Evolutionary conservation across 2,329 filamentous ascomycete genomes (phyloP).

Genomic region (Clonostachys solani): DNA sequence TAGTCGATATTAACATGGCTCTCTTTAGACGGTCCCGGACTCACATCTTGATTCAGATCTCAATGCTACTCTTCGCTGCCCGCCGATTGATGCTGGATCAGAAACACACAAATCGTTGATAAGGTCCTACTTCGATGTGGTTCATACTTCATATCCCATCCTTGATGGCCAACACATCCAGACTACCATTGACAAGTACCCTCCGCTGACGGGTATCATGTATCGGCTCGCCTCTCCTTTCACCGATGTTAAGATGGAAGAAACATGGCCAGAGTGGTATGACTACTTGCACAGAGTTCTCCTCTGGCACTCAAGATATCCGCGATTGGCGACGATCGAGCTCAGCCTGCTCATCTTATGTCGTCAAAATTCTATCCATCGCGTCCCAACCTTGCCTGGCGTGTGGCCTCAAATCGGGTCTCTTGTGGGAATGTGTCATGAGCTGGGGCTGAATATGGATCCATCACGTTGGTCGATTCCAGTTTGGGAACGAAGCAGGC

Average conservation of each 20-base stretch:
- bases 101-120: not conserved
- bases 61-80: not conserved
- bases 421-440: not conserved
- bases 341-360: not conserved
- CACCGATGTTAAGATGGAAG: not conserved
- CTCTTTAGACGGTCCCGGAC: not conserved
- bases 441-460: not conserved
- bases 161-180: not conserved
- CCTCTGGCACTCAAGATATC: not conserved
- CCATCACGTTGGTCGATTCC: not conserved
- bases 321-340: not conserved
- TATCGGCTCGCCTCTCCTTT: not conserved
- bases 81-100: not conserved
- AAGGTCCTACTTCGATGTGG: not conserved
- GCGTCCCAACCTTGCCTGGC: not conserved
- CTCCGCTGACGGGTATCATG: not conserved
- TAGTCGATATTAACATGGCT: too few species aligned
- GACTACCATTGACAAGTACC: too few species aligned
- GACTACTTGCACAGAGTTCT: not conserved
- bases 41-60: not conserved
- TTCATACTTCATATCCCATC: not conserved
- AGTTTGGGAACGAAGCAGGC: not conserved
- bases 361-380: not conserved
- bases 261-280: not conserved
- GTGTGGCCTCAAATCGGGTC: not conserved